phyloP scores from a whole-genome alignment of 225 moss, liverwort and hornwort species.

The Rhytidiadelphus loreus region DNA sequence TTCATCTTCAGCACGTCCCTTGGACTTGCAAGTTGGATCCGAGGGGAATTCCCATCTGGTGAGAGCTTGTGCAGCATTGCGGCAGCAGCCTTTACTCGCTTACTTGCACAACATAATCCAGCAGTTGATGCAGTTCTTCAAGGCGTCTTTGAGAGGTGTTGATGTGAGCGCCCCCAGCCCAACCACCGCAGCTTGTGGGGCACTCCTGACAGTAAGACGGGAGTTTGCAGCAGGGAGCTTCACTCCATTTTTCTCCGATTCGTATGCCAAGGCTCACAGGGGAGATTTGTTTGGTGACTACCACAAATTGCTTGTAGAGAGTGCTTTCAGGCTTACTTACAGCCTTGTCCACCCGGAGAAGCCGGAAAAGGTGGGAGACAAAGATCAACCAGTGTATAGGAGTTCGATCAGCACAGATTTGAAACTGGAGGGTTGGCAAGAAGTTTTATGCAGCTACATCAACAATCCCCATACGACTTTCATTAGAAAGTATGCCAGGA shows the following conservation, averaged over 20 bases:
- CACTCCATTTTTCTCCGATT: constrained; percentile 94
- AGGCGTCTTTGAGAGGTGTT: constrained; percentile 58
- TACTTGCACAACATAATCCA: constrained; percentile 78
- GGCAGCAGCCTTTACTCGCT: constrained; percentile 71
- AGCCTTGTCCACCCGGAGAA: constrained; percentile 97
- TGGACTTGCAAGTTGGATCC: constrained; percentile 45
- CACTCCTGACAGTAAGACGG: constrained; percentile 74
- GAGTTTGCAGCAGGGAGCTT: constrained; percentile 99
- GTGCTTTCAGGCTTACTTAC: constrained; percentile 85
- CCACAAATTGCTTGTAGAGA: constrained; percentile 85
- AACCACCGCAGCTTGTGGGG: constrained; percentile 81
- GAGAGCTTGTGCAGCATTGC: constrained; percentile 73
- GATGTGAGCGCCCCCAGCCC: constrained; percentile 51
- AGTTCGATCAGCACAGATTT: constrained; percentile 49
- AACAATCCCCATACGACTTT: constrained; percentile 87
- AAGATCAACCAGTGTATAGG: constrained; percentile 67
- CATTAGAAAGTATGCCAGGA: constrained; percentile 91
- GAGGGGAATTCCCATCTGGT: constrained; percentile 67
- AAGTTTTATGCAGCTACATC: constrained; percentile 89
- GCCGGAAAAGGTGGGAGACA: constrained; percentile 75
- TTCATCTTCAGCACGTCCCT: constrained; percentile 21
- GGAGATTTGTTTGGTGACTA: constrained; percentile 98
- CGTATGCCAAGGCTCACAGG: constrained; percentile 88
- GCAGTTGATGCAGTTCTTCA: constrained; percentile 83
- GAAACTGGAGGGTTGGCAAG: constrained; percentile 98